Evolutionary conservation across 139 green algal species (phyloP), one percentile per base, ranked within the genome.

Genomic region (Prasinococcaceae sp.): DNA sequence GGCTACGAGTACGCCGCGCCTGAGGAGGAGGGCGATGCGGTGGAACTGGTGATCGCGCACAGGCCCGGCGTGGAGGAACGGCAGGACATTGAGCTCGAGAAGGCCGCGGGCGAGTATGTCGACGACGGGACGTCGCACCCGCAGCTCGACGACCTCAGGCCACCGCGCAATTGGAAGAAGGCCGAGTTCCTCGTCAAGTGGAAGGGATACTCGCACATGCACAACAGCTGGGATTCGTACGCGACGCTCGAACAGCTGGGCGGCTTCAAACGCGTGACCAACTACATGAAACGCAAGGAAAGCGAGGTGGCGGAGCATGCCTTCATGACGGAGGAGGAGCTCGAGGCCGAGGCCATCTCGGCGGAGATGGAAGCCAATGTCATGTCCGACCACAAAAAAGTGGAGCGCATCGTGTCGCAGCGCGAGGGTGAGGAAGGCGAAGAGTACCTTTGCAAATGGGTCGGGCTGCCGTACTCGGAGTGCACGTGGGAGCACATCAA

Each of bases 101-200:
- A 17, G 30, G 57, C 14, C 17, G 48, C 38, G 49, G 28, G 69
- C 10, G 24, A 55, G n/a, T 20, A 47, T 36, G n/a, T 55, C 36
- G 59, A 23, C 23, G 41, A 50, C 24, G 28, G 47, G 12, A 63
- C 16, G 19, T 28, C 48, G 47, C 16, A 22, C 35, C 17, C 48
- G 30, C 37, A 67, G 14, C 40, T 36, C 22, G 28, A 72, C 20
- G 27, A 37, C 20, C 14, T 16, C 10, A 17, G 30, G 20, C 30
- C 28, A 35, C 22, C n/a, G 26, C 39, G 45, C 17, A 16, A 61
- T 25, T 72, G 63, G 52, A 53, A 66, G 19, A 54, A 17, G 22
- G 60, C 61, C 2, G 82, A 95, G 76, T 92, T 96, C 44, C 67
- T 70, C 22, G 68, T 96, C 53, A 96, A 96, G 75, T 96, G 87